These are phyloP conservation scores for Beauveria sp. DNA, from an alignment of 2,329 filamentous ascomycete genomes.

Conservation along the genomic window DNA sequence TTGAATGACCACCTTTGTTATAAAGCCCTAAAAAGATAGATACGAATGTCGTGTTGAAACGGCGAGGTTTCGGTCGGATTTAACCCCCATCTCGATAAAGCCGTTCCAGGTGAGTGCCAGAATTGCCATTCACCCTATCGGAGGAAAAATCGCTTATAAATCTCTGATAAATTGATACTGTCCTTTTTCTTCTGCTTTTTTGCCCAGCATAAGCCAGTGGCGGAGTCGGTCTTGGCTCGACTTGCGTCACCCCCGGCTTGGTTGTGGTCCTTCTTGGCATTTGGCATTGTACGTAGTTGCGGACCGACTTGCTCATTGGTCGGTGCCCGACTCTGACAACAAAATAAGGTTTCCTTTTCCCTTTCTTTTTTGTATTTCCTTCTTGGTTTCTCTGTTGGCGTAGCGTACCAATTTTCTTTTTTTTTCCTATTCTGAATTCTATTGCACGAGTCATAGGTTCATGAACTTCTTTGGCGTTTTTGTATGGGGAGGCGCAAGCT, in stretches of 20 bases:
- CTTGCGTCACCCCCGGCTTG: background rate
- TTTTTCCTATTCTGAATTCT: too few relatives aligned
- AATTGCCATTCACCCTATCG: background rate
- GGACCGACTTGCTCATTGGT: background rate
- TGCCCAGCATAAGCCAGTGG: background rate
- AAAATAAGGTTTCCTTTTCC: background rate
- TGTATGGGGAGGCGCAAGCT: background rate
- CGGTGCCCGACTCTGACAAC: background rate
- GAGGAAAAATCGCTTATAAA: background rate
- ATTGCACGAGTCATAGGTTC: too few relatives aligned
- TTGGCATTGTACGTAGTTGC: too few relatives aligned
- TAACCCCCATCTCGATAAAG: background rate
- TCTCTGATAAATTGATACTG: background rate
- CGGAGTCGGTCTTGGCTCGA: background rate
- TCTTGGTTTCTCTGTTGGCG: background rate
- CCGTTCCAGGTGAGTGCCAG: background rate
- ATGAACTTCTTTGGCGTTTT: background rate
- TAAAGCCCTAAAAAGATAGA: too few relatives aligned
- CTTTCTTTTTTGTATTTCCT: background rate
- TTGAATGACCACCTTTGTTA: too few relatives aligned
- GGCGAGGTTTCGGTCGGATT: background rate
- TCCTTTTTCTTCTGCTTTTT: too few relatives aligned
- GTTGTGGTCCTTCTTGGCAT: background rate
- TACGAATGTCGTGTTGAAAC: too few relatives aligned
- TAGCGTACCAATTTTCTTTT: background rate